Evolutionary conservation across 2,329 filamentous ascomycete species (phyloP), one percentile per base, ranked within the genome.

Genomic region (Calcarisporium arbuscula): DNA sequence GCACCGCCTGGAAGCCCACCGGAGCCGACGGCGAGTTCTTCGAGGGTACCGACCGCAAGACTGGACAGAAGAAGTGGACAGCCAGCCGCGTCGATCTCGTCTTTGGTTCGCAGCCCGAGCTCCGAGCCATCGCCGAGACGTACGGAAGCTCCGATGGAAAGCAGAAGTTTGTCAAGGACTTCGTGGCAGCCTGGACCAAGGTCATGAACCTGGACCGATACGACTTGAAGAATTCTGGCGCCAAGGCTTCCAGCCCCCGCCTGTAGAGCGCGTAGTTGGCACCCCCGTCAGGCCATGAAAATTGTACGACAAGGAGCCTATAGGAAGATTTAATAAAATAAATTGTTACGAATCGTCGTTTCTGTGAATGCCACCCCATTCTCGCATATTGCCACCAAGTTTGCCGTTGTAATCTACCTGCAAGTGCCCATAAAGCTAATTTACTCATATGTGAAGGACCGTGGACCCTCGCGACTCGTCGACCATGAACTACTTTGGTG

Each of bases 141-240:
- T 87, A 87, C 48, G 82, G 64, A 23, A 68, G 68, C 44, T 51
- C 64, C 0, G 82, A 82, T 48, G 69, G 64, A 8, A 55, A 70
- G 38, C 67, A 74, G 38, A 81, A 79, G 65, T 82, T 87, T 39
- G 73, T 77, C 28, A 74, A 72, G 57, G 82, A 87, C 64, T 87
- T 87, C 50, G 69, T 85, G 12, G 62, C 67, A 7, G 79, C 77
- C 4, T 87, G 82, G 82, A 65, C 67, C 49, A 87, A 87, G 77
- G 74, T 87, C 9, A 81, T 82, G 74, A 80, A 82, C 52, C 53
- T 81, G 36, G 82, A 87, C 54, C 72, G 82, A 10, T 87, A 77
- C 50, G 82, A 86, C 44, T 40, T 77, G n/a, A 42, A 30, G 34
- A 28, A 16, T 5, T 35, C 38, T 18, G 25, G 15, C n/a, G 34